phyloP scores from a whole-genome alignment of 257 asterid genomes.

The Lycium barbarum region DNA sequence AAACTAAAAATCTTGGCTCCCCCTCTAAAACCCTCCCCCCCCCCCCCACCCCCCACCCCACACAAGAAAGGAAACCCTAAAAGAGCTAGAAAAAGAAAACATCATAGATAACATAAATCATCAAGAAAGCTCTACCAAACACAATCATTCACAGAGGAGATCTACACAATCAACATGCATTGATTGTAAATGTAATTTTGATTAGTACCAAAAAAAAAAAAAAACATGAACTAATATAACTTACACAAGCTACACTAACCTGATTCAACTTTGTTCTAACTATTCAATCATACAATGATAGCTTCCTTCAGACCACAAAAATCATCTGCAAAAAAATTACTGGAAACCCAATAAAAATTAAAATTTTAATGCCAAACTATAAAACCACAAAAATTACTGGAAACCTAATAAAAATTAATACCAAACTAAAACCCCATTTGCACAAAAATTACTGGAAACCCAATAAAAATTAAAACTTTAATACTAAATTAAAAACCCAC shows the following conservation, averaged over 20 bases:
- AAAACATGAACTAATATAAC: not conserved
- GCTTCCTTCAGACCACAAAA: not conserved
- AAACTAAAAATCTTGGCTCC: not conserved
- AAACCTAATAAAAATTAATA: not conserved
- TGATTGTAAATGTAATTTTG: not conserved
- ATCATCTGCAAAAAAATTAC: constrained; percentile 16
- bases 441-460: constrained; percentile 19
- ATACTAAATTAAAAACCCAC: not conserved
- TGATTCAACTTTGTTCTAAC: not conserved
- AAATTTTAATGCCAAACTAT: not conserved
- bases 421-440: not conserved
- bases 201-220: not conserved
- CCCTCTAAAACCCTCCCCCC: not conserved
- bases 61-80: constrained; percentile 2
- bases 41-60: not conserved
- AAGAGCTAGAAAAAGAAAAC: not conserved
- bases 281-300: constrained; percentile 10
- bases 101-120: constrained; percentile 4
- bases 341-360: not conserved
- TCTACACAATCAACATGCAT: not conserved
- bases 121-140: not conserved
- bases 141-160: not conserved
- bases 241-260: constrained; percentile 15
- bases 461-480: not conserved
- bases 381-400: not conserved